phyloP scores from a whole-genome alignment of 1,139 yeast species.

The Hanseniaspora uvarum region DNA sequence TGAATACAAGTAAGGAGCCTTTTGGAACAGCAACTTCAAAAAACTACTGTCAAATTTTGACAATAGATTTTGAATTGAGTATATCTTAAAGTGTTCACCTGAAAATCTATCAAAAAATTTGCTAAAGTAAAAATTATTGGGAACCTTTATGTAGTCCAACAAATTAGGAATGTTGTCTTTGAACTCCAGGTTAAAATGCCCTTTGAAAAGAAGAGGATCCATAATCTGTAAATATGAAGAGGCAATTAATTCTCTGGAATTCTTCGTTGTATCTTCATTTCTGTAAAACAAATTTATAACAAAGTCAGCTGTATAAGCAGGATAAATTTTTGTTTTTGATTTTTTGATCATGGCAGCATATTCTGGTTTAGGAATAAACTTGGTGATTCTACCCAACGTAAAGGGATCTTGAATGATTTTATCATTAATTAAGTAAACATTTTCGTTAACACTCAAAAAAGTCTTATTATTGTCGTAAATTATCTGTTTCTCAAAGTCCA shows the following conservation, averaged over 20 bases:
- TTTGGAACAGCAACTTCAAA: constrained; percentile 50
- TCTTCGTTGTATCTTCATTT: constrained; percentile 71
- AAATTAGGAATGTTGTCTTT: constrained; percentile 31
- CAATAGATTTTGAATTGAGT: constrained; percentile 47
- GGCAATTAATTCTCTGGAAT: constrained; percentile 68
- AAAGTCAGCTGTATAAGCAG: constrained; percentile 46
- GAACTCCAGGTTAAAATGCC: constrained; percentile 61
- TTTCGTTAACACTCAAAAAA: constrained; percentile 39
- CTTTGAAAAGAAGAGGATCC: constrained; percentile 67
- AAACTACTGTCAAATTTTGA: constrained; percentile 37
- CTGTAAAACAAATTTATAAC: constrained; percentile 88
- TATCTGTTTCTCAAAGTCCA: not conserved
- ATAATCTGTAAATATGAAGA: constrained; percentile 83
- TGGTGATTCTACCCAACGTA: constrained; percentile 76
- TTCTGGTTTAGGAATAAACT: constrained; percentile 42
- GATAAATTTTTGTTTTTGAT: constrained; percentile 24
- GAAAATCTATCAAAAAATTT: constrained; percentile 80
- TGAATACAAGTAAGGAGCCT: constrained; percentile 64
- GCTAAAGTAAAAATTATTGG: constrained; percentile 76
- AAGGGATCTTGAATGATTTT: constrained; percentile 81
- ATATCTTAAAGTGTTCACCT: constrained; percentile 69
- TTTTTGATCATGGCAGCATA: constrained; percentile 20
- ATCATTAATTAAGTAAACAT: constrained; percentile 48
- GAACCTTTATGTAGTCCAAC: constrained; percentile 39
- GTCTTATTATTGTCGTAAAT: not conserved